Conservation (phyloP, 371 early-diverging fungal species). For the Zancudomyces culisetae region DNA sequence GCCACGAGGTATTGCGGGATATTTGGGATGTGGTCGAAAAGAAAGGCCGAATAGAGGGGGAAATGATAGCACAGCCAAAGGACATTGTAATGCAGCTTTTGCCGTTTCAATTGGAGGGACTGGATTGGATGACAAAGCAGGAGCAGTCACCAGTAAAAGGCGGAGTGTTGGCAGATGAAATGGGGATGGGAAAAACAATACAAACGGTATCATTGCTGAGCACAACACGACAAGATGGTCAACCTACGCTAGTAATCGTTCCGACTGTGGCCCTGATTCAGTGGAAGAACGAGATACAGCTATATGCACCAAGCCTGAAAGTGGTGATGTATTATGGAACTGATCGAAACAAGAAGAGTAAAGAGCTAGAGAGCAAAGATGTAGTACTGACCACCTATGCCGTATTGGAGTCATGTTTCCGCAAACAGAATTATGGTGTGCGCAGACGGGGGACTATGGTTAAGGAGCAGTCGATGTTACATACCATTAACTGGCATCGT, state of each 20-base stretch:
- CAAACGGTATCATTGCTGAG: constrained; percentile 76
- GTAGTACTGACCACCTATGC: constrained; percentile 74
- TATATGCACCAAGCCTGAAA: constrained; percentile 42
- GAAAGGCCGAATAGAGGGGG: constrained; percentile 15
- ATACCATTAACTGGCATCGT: constrained; percentile 61
- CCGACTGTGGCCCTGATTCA: constrained; percentile 83
- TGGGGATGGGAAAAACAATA: constrained; percentile 99
- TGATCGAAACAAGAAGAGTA: constrained; percentile 16
- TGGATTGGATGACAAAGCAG: constrained; percentile 63
- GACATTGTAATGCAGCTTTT: constrained; percentile 53
- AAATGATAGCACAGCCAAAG: constrained; percentile 38
- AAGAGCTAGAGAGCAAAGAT: constrained; percentile 41
- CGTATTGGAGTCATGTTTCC: constrained; percentile 48
- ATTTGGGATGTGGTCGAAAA: constrained; percentile 47
- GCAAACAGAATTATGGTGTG: constrained; percentile 54
- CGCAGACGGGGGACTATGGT: constrained; percentile 31
- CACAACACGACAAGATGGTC: constrained; percentile 29
- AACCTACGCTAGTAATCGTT: constrained; percentile 68
- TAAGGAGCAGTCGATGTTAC: constrained; percentile 48
- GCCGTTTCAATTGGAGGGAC: constrained; percentile 76
- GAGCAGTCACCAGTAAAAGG: constrained; percentile 51
- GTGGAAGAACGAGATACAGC: constrained; percentile 66
- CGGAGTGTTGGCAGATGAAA: constrained; percentile 80
- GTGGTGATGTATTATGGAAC: constrained; percentile 48
- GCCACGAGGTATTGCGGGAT: too few relatives aligned